Evolutionary conservation across 805 yeast genomes (phyloP), one percentile per base, ranked within the genome.

Genomic region (Lachancea kluyveri): DNA sequence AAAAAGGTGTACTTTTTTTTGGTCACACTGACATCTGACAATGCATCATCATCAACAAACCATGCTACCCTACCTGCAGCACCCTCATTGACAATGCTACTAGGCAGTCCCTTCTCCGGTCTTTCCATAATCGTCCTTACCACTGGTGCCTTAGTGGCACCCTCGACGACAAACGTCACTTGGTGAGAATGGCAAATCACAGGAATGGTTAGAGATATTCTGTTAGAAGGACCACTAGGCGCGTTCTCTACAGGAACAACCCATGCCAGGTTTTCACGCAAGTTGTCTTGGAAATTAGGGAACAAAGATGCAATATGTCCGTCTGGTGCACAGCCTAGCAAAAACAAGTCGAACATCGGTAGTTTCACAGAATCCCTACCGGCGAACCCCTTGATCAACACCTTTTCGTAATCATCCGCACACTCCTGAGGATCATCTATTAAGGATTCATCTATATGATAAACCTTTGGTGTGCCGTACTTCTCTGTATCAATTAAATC

Each of bases 271-370:
- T 79, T 74, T 57, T 90, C 98, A 52, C 96, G 72, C 43, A 90
- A 65, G 35, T 83, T 80, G 45, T 84, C 92, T 51, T 84, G 92
- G 40, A 62, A 64, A 54, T 81, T 80, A 14, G 98, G 98, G 67
- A 90, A 90, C 35, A 90, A 70, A n/a, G 95, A 86, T 31, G 96
- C 95, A 52, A 86, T 84, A 59, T 90, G 98, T 14, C 98, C 98
- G 59, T 90, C 98, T 3, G 97, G 97, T 1, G 98, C 98, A 67
- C 97, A 90, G 16, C 98, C 98, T 37, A 92, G 68, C 43, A 92
- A 65, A 41, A 92, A 72, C 33, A 92, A 64, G 59, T 92, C 97
- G 62, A 92, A 90, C 75, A 85, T 78, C 38, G 98, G 98, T 40
- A 90, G 70, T 61, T 88, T 87, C 35, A 92, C 98, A 11, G 95